A percentile compares a stretch with the other conserved stretches of the same genome.
Evolutionary conservation across 257 asterid species (phyloP).

Genomic region (Solanum verrucosum): DNA sequence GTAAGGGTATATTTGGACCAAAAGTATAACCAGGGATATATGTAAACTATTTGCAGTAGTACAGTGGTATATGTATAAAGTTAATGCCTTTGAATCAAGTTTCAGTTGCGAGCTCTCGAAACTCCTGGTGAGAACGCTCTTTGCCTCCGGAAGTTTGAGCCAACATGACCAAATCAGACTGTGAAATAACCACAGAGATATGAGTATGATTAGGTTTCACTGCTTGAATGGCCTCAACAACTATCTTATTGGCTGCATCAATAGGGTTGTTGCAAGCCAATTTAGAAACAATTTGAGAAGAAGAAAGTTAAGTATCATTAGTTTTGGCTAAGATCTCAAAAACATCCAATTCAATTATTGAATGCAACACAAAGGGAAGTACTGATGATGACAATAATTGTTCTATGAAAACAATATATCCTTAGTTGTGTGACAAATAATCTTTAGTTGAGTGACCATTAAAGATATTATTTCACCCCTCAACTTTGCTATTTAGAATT

Average conservation of each 20-base stretch:
- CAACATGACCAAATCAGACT: slow-evolving; percentile 21
- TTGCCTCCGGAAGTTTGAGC: slow-evolving; percentile 29
- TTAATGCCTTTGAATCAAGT: slow-evolving; percentile 20
- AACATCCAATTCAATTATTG: slow-evolving; percentile 16
- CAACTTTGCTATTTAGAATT: too few species aligned
- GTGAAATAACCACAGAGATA: background rate
- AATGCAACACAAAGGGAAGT: slow-evolving; percentile 17
- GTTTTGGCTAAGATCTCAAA: slow-evolving; percentile 20
- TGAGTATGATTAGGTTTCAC: slow-evolving; percentile 7
- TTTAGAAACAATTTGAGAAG: slow-evolving; percentile 17
- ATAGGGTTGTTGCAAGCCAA: slow-evolving; percentile 1
- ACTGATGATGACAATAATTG: slow-evolving; percentile 1
- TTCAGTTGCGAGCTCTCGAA: slow-evolving; percentile 16
- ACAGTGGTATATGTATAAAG: background rate
- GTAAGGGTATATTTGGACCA: too few species aligned
- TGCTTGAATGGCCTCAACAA: slow-evolving; percentile 12
- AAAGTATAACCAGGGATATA: too few species aligned
- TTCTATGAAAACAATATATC: too few species aligned
- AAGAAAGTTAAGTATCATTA: slow-evolving; percentile 5
- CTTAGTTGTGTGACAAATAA: too few species aligned
- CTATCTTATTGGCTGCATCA: background rate
- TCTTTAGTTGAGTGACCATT: too few species aligned
- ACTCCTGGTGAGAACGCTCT: slow-evolving; percentile 20
- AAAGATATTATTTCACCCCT: too few species aligned
- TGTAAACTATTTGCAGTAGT: too few species aligned